Percentiles rank a stretch among this genome's conserved stretches.
Conservation (phyloP, 805 yeast species). For the Vanderwaltozyma yarrowii region DNA sequence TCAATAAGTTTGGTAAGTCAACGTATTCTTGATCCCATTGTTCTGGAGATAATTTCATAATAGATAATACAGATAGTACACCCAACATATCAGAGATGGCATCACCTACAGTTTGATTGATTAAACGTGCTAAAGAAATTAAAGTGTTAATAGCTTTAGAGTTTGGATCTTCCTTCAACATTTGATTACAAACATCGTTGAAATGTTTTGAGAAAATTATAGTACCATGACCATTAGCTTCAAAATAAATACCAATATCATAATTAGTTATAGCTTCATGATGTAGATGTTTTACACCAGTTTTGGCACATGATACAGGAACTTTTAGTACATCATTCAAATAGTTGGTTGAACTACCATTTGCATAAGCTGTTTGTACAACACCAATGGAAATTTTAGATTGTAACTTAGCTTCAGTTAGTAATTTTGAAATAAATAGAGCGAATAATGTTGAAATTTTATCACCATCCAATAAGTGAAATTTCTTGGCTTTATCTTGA, state of each 20-base stretch:
- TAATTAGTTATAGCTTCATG: slow-evolving; percentile 73
- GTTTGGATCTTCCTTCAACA: slow-evolving; percentile 31
- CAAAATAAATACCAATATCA: slow-evolving; percentile 91
- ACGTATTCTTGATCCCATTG: slow-evolving; percentile 70
- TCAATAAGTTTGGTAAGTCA: slow-evolving; percentile 79
- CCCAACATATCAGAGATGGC: slow-evolving; percentile 87
- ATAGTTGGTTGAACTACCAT: slow-evolving; percentile 79
- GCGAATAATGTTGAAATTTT: slow-evolving; percentile 84
- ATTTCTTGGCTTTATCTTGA: slow-evolving; percentile 30
- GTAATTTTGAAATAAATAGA: slow-evolving; percentile 44
- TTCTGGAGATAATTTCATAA: slow-evolving; percentile 46
- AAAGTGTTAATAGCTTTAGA: slow-evolving; percentile 45
- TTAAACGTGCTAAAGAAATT: slow-evolving; percentile 52
- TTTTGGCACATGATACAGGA: slow-evolving; percentile 83
- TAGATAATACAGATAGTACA: slow-evolving; percentile 53
- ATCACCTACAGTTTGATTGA: slow-evolving; percentile 98
- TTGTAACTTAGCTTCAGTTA: slow-evolving; percentile 35
- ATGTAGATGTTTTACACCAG: slow-evolving; percentile 95
- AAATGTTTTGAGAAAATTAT: slow-evolving; percentile 63
- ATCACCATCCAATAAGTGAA: slow-evolving; percentile 79
- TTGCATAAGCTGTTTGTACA: slow-evolving; percentile 96
- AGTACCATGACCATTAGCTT: slow-evolving; percentile 99
- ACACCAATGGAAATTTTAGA: slow-evolving; percentile 53
- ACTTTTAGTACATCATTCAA: slow-evolving; percentile 48
- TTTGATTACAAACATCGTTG: slow-evolving; percentile 26